Percentiles rank a stretch among this genome's conserved stretches.
Evolutionary conservation across 257 asterid genomes (phyloP).

Genomic region (Ballota nigra): DNA sequence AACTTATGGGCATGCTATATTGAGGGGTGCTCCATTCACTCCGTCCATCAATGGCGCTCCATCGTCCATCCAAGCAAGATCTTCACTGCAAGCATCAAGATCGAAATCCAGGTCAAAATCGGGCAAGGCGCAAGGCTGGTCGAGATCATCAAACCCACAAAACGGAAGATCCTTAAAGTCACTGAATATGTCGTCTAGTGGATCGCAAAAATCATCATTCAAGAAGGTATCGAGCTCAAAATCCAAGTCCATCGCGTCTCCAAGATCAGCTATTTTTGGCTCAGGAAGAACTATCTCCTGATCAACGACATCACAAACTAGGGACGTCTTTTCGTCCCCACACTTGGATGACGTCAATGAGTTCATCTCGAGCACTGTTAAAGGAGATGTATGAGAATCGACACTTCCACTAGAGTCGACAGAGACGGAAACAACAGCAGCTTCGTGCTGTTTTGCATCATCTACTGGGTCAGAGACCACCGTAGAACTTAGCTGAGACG

Average conservation of each 20-base stretch:
- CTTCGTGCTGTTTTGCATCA: background rate
- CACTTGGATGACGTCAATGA: slow-evolving; percentile 26
- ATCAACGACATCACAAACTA: slow-evolving; percentile 19
- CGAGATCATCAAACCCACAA: slow-evolving; percentile 37
- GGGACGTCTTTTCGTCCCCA: background rate
- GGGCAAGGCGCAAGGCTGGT: slow-evolving; percentile 33
- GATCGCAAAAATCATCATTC: slow-evolving; percentile 29
- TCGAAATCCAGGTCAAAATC: slow-evolving; percentile 66
- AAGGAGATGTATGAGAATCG: slow-evolving; percentile 48
- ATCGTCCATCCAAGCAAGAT: slow-evolving; percentile 60
- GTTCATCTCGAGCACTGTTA: slow-evolving; percentile 54
- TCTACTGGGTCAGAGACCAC: slow-evolving; percentile 18
- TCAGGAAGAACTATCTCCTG: background rate
- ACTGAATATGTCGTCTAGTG: slow-evolving; percentile 44
- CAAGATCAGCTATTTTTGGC: slow-evolving; percentile 20
- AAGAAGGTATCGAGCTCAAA: slow-evolving; percentile 46
- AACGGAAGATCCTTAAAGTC: slow-evolving; percentile 50
- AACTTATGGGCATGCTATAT: slow-evolving; percentile 82
- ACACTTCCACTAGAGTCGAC: slow-evolving; percentile 52
- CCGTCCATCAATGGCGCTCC: slow-evolving; percentile 36
- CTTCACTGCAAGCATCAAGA: slow-evolving; percentile 52
- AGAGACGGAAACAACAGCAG: slow-evolving; percentile 18
- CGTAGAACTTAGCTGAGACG: slow-evolving; percentile 23
- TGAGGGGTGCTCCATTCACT: slow-evolving; percentile 52
- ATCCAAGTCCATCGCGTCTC: slow-evolving; percentile 48